These are phyloP conservation scores for Phaeosphaeriaceae sp. DNA, from an alignment of 2,329 filamentous ascomycete genomes.

Conservation along the genomic window DNA sequence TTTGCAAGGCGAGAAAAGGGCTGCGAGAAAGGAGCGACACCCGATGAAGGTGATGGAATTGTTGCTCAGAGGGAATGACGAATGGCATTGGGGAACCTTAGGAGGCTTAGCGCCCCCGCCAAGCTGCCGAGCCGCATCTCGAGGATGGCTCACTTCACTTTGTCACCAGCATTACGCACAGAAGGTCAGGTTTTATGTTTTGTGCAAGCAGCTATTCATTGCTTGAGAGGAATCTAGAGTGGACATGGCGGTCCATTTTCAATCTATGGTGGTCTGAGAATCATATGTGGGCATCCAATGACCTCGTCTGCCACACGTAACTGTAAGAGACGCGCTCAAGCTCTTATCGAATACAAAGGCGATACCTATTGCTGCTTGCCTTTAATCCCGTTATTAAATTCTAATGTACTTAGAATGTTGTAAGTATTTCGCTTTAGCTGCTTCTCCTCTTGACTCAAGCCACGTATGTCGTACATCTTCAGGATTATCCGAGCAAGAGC, in stretches of 20 bases:
- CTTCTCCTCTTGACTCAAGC: background rate
- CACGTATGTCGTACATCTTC: background rate
- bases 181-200: background rate
- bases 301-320: background rate
- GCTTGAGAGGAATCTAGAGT: no score
- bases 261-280: background rate
- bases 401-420: background rate
- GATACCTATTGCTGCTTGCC: no score
- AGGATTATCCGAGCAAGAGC: background rate
- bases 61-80: conserved; percentile 27
- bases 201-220: background rate
- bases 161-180: background rate
- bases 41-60: conserved; percentile 18
- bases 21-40: conserved; percentile 17
- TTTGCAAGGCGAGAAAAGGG: conserved; percentile 4
- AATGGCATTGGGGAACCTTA: conserved; percentile 20
- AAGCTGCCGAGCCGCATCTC: conserved; percentile 24
- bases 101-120: conserved; percentile 13
- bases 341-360: background rate
- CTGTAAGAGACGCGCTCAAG: background rate
- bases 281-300: background rate
- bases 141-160: background rate
- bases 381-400: no score
- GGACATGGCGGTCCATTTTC: no score
- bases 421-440: background rate